Percentiles rank a stretch among this genome's conserved stretches.
These are phyloP conservation scores for Phoma sp. DNA, from an alignment of 2,329 filamentous ascomycete genomes.

Conservation along the genomic window DNA sequence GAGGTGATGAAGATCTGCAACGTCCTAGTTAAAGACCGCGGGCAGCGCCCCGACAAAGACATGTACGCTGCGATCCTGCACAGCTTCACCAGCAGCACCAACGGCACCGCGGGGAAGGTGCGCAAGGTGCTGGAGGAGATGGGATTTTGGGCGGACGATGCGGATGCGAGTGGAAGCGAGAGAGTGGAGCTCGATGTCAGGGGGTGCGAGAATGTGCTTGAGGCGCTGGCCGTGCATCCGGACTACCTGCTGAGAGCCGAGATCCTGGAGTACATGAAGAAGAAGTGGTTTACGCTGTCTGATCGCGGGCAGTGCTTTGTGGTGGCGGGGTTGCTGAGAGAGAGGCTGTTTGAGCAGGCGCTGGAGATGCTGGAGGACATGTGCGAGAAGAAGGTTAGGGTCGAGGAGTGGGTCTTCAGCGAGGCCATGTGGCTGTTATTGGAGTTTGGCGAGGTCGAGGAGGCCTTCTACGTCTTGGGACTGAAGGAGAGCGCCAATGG, in stretches of 20 bases:
- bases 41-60: constrained; percentile 62
- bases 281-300: constrained; percentile 72
- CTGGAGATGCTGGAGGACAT: constrained; percentile 73
- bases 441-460: constrained; percentile 76
- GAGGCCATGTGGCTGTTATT: constrained; percentile 78
- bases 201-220: constrained; percentile 75
- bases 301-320: constrained; percentile 71
- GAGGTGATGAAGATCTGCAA: constrained; percentile 58
- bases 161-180: constrained; percentile 44
- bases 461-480: constrained; percentile 72
- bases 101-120: constrained; percentile 73
- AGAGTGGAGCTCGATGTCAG: constrained; percentile 69
- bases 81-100: constrained; percentile 68
- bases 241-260: constrained; percentile 79
- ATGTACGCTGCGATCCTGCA: constrained; percentile 79
- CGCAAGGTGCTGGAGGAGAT: constrained; percentile 75
- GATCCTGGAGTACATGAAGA: constrained; percentile 76
- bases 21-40: constrained; percentile 65
- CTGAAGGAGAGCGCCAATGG: constrained; percentile 49
- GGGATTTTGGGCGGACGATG: constrained; percentile 46
- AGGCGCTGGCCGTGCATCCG: constrained; percentile 80
- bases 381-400: constrained; percentile 60
- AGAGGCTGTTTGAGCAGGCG: constrained; percentile 83
- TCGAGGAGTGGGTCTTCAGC: constrained; percentile 79
- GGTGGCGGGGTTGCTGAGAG: constrained; percentile 76